These are phyloP conservation scores for Musa beccarii DNA, from an alignment of 176 grass and related monocot genomes.

Conservation along the genomic window DNA sequence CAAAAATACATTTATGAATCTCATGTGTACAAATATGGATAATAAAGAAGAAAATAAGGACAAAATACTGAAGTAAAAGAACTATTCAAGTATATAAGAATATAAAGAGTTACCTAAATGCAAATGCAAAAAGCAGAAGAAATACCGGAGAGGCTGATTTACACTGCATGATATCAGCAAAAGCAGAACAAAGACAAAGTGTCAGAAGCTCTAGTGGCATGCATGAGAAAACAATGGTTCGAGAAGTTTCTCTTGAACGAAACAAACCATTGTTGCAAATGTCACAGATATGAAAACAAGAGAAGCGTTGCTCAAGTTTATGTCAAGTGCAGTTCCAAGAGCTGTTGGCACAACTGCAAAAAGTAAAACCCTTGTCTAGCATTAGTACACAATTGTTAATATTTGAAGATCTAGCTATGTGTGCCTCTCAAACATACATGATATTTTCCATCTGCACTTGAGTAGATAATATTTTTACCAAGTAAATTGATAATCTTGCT, in stretches of 20 bases:
- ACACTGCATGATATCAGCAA: slow-evolving; percentile 61
- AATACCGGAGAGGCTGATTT: slow-evolving; percentile 98
- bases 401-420: neutral
- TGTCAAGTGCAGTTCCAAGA: slow-evolving; percentile 91
- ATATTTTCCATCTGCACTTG: too few species aligned
- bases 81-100: neutral
- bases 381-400: neutral
- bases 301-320: slow-evolving; percentile 97
- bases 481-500: too few species aligned
- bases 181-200: slow-evolving; percentile 15
- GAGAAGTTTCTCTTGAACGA: neutral
- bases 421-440: too few species aligned
- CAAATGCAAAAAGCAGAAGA: slow-evolving; percentile 92
- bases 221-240: neutral
- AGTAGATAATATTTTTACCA: too few species aligned
- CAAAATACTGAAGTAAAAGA: slow-evolving; percentile 64
- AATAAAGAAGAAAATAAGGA: slow-evolving; percentile 1
- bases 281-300: slow-evolving; percentile 98
- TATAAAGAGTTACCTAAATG: slow-evolving; percentile 70
- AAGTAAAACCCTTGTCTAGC: neutral
- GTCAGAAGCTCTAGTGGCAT: slow-evolving; percentile 11
- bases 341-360: slow-evolving; percentile 92
- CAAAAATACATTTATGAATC: neutral
- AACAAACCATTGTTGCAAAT: slow-evolving; percentile 93
- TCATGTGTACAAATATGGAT: neutral